These are phyloP conservation scores for Aurantiochytrium sp. DNA, from an alignment of 108 stramenopile species.

Conservation along the genomic window DNA sequence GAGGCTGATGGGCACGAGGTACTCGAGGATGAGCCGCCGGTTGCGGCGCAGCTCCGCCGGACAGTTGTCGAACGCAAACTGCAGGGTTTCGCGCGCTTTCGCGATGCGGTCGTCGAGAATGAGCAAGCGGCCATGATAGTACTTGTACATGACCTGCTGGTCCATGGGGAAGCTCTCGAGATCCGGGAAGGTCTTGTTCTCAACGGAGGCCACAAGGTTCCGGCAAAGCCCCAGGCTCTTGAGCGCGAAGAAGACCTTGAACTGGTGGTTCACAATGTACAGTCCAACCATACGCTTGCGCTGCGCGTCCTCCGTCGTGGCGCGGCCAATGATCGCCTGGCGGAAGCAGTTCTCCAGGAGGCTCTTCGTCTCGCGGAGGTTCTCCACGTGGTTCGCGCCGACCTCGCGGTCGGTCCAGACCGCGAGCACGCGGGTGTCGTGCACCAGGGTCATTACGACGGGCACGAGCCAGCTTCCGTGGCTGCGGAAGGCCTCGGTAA, in stretches of 20 bases:
- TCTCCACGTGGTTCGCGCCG: background rate
- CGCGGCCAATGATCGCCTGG: background rate
- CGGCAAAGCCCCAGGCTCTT: slow-evolving; percentile 85
- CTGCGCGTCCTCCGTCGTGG: slow-evolving; percentile 43
- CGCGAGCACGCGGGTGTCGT: background rate
- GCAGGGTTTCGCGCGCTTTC: slow-evolving; percentile 75
- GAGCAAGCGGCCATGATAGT: slow-evolving; percentile 76
- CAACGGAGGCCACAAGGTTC: slow-evolving; percentile 67
- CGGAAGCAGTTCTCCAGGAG: slow-evolving; percentile 10
- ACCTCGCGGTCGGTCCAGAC: background rate
- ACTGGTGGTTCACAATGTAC: slow-evolving; percentile 78
- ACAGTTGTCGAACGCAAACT: slow-evolving; percentile 77
- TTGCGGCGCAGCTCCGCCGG: slow-evolving; percentile 64
- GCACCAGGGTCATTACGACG: background rate
- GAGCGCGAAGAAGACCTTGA: slow-evolving; percentile 85
- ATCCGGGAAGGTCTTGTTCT: slow-evolving; percentile 30
- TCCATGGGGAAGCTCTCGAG: slow-evolving; percentile 44
- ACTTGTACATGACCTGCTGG: slow-evolving; percentile 84
- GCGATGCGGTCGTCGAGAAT: slow-evolving; percentile 91
- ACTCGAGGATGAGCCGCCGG: slow-evolving; percentile 76
- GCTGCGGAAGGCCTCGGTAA: background rate
- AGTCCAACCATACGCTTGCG: slow-evolving; percentile 77
- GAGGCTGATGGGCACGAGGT: slow-evolving; percentile 82
- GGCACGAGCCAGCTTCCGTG: background rate
- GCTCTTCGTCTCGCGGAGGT: background rate